These are phyloP conservation scores for Mrakiaceae sp. DNA, from an alignment of 1,284 basidiomycete species.

Conservation along the genomic window DNA sequence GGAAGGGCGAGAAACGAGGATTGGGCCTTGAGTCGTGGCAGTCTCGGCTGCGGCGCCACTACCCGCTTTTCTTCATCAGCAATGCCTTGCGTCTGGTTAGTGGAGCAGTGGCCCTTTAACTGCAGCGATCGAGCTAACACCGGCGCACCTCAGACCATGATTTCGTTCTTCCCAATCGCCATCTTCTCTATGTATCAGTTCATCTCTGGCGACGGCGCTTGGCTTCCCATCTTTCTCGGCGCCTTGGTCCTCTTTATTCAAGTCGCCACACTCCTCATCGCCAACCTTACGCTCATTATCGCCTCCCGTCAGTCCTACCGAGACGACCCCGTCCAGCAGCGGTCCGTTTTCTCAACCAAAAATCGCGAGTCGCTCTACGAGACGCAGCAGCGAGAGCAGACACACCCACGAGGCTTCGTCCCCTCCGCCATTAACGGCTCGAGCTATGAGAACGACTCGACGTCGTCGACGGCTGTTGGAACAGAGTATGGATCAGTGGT, in stretches of 20 bases:
- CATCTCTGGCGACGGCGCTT: constrained; percentile 65
- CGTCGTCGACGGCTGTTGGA: no score
- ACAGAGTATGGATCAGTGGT: no score
- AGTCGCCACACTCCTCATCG: constrained; percentile 45
- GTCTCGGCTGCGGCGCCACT: constrained; percentile 19
- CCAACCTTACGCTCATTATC: constrained; percentile 17
- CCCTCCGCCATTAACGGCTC: no score
- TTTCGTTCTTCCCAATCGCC: constrained; percentile 54
- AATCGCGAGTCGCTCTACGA: not conserved
- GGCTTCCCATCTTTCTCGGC: constrained; percentile 57
- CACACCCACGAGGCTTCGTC: no score
- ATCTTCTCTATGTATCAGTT: constrained; percentile 79
- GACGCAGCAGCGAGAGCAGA: not conserved
- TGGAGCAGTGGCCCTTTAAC: constrained; percentile 14
- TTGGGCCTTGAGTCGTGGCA: no score
- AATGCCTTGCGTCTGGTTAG: constrained; percentile 33
- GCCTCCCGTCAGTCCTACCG: constrained; percentile 8
- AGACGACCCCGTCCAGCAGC: not conserved
- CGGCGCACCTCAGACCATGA: constrained; percentile 43
- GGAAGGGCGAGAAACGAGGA: no score
- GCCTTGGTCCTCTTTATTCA: constrained; percentile 48
- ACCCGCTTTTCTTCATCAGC: constrained; percentile 28
- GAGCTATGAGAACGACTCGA: no score
- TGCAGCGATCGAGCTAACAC: not conserved
- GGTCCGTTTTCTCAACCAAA: constrained; percentile 6